Evolutionary conservation across 2,329 filamentous ascomycete species (phyloP), one percentile per base, ranked within the genome.

Genomic region (Xylaria sp.): DNA sequence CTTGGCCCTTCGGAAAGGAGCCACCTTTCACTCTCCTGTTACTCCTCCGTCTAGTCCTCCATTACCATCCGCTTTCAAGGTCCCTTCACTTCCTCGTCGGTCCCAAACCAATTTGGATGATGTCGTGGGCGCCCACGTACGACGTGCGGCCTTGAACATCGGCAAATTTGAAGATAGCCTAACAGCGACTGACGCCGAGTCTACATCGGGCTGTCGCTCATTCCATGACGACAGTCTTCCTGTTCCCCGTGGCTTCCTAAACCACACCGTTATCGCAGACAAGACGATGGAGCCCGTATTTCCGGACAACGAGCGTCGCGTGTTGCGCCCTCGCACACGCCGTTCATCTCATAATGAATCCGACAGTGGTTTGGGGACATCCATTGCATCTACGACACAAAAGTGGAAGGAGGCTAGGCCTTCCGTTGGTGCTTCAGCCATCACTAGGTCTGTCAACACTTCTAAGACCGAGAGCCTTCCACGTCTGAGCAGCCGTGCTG

Each of bases 291-390:
- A 81, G 10, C 68, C 74, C 61, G 72, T 66, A 56, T 60, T 76
- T 60, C 73, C 60, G 10, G 72, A 83, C 71, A 76, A 76, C 68
- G 84, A 84, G 78, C 81, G 84, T 67, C 83, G 84, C 69, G 80
- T 85, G 46, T 78, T 86, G 70, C 87, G 85, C 67, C 84, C 86
- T 70, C 86, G 86, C 67, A 82, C 81, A 59, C 85, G 85, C 66
- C 86, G 89, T 76, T 82, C 83, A 68, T 84, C 84, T 50, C 86
- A 89, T 76, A 91, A 94, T 81, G 87, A 88, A 67, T 96, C 93
- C 18, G 94, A 97, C 82, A 97, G 94, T 78, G 94, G 93, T 62
- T 84, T 97, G 71, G 94, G 94, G 60, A 92, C 93, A 50, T 97
- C 94, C 48, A 85, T 97, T 75, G 87, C 85, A 68, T 91, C 88